Base-by-base conservation (phyloP, 2,329 filamentous ascomycete species). In the Calonectria hongkongensis region DNA sequence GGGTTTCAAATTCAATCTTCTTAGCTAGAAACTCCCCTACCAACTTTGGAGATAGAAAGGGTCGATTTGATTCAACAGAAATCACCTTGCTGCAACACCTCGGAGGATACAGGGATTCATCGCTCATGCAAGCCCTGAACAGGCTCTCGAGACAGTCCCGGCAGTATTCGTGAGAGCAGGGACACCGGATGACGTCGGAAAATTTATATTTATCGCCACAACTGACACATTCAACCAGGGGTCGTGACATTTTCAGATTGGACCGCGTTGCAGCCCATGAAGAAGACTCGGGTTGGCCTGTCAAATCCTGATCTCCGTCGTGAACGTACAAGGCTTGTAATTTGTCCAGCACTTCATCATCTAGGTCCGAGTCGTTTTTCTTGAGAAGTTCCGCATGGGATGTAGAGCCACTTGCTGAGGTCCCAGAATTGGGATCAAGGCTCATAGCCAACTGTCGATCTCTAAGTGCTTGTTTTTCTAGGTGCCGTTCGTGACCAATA, bases 61-160 rank as follows among this genome's bases (percentile, higher is more conserved):
- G 47, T 0, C 78, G 79, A 33, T 83, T 83, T 0, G 73, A 63
- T 0, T 80, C 78, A 0, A 88, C 62, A 0, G 84, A 79, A 6
- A 92, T 87, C 0, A 78, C 70, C 30, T 85, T 74, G 0, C 76
- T 71, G 76, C 90, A 92, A 80, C 90, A 92, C 2, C 84, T 83
- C 0, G 90, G 89, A 0, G 90, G 90, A 70, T 90, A 92, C 0
- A 89, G 76, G 0, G 85, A 83, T 68, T 92, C 88, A 72, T 91
- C 88, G 0, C 70, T 81, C 27, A 88, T 83, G 0, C 88, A 83
- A 0, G 78, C 67, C 1, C 72, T n/a, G 77, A 92, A 89, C 0
- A 91, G 84, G 0, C 73, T 68, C 2, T 76, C 75, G 0, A 92
- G 74, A 75, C 91, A 92, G 1, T 73, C 73, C 0, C 79, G 78